Conservation (phyloP, 2,329 filamentous ascomycete species). For the Colletotrichum sp. region DNA sequence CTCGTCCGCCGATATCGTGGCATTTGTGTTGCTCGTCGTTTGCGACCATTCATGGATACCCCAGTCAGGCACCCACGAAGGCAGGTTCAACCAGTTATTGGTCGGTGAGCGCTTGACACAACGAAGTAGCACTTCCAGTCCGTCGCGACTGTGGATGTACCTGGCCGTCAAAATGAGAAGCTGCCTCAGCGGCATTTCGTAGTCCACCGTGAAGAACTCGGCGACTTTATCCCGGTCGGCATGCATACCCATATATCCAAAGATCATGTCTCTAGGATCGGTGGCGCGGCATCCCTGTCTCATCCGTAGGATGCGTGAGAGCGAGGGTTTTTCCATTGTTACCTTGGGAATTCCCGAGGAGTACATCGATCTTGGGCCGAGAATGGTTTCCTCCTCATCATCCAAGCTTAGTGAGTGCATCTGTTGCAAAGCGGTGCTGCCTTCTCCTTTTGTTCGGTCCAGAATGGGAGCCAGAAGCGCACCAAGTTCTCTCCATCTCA, state of each 20-base stretch:
- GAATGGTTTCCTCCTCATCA: no score
- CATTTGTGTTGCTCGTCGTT: background rate
- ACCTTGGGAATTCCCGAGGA: no score
- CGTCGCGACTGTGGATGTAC: fast-evolving
- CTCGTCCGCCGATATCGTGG: background rate
- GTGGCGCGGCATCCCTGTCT: background rate
- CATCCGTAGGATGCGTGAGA: background rate
- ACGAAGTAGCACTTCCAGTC: background rate
- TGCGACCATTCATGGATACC: background rate
- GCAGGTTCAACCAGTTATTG: background rate
- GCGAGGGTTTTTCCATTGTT: background rate
- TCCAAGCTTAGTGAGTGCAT: background rate
- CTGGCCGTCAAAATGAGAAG: background rate
- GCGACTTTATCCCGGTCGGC: fast-evolving
- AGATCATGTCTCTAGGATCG: background rate
- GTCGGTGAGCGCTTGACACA: fast-evolving
- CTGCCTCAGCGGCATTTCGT: background rate
- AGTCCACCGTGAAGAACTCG: background rate
- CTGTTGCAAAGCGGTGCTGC: background rate
- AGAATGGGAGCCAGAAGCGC: background rate
- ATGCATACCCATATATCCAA: background rate
- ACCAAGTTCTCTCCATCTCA: background rate
- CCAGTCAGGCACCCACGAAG: background rate
- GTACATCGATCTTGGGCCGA: no score
- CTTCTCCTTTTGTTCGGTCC: background rate